Percentiles rank a stretch among this genome's conserved stretches.
Evolutionary conservation across 2,329 filamentous ascomycete genomes (phyloP).

Genomic region (Neoarthrinium moseri): DNA sequence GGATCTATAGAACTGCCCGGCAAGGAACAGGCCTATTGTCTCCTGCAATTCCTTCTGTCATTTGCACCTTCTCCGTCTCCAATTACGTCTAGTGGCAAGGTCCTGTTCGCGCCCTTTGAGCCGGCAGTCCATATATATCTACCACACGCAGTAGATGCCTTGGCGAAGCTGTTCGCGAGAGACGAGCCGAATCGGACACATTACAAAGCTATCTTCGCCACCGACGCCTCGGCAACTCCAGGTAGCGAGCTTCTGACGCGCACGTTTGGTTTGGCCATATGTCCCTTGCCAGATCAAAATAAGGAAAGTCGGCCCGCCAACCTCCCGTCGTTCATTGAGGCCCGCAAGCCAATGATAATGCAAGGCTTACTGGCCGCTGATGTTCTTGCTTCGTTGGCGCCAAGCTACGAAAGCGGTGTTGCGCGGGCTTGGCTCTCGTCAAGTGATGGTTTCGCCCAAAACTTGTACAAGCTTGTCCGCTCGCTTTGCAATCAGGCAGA

Average conservation of each 20-base stretch:
- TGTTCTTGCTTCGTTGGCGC: constrained; percentile 75
- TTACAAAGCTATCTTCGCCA: constrained; percentile 78
- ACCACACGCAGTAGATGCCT: constrained; percentile 81
- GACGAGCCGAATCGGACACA: constrained; percentile 90
- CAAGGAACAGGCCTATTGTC: constrained; percentile 80
- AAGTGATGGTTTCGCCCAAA: constrained; percentile 79
- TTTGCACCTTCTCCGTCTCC: constrained; percentile 83
- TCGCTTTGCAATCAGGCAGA: constrained; percentile 67
- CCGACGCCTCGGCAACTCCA: constrained; percentile 62
- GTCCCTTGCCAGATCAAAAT: constrained; percentile 71
- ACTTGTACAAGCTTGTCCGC: constrained; percentile 72
- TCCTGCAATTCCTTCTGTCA: constrained; percentile 85
- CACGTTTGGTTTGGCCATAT: constrained; percentile 83
- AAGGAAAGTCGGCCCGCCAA: constrained; percentile 55
- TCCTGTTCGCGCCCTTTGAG: constrained; percentile 80
- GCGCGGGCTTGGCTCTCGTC: constrained; percentile 80
- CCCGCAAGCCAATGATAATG: constrained; percentile 84
- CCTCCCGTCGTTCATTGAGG: constrained; percentile 69
- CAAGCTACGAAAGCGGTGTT: constrained; percentile 68
- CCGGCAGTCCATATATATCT: constrained; percentile 83
- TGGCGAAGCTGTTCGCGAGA: constrained; percentile 87
- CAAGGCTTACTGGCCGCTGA: constrained; percentile 90
- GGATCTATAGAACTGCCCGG: constrained; percentile 77
- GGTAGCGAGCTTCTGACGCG: constrained; percentile 81
- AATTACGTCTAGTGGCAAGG: constrained; percentile 48